Conservation (phyloP, 2,329 filamentous ascomycete species). For the Trichoderma afroharzianum region DNA sequence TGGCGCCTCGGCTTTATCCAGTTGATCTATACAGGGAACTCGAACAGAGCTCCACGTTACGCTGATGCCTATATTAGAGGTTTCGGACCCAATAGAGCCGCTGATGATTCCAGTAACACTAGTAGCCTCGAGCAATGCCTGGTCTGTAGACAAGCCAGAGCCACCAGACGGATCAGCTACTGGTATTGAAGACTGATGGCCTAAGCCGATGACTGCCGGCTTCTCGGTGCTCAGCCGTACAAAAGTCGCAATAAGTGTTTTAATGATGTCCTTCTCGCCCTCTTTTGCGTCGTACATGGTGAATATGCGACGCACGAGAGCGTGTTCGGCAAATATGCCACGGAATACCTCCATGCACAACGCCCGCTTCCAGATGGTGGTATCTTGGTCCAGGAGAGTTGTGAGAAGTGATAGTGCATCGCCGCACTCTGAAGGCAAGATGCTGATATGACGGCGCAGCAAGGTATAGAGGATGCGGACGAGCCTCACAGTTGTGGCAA, state of each 20-base stretch:
- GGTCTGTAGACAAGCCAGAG: constrained; percentile 63
- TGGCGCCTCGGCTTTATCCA: constrained; percentile 87
- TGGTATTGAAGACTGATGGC: constrained; percentile 83
- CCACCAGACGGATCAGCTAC: constrained; percentile 53
- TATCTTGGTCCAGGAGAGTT: constrained; percentile 83
- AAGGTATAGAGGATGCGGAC: constrained; percentile 80
- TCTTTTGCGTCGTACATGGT: constrained; percentile 71
- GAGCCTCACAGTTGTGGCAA: constrained; percentile 77
- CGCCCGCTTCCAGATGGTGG: constrained; percentile 78
- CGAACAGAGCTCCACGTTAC: constrained; percentile 86
- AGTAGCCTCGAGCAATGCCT: constrained; percentile 84
- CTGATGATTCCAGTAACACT: constrained; percentile 86
- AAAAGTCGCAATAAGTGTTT: constrained; percentile 79
- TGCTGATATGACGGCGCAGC: constrained; percentile 70
- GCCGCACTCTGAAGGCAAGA: constrained; percentile 75
- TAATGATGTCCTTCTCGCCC: constrained; percentile 71
- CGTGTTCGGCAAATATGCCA: constrained; percentile 77
- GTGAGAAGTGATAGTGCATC: constrained; percentile 78
- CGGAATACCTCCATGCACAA: constrained; percentile 89
- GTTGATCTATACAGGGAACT: constrained; percentile 85
- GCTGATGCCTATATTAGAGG: constrained; percentile 74
- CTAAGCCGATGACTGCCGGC: constrained; percentile 80
- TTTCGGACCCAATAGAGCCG: constrained; percentile 62
- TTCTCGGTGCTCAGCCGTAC: constrained; percentile 93
- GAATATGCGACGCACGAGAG: constrained; percentile 75